phyloP scores from a whole-genome alignment of 768 basidiomycete species.

The Tephrocybe sp. region DNA sequence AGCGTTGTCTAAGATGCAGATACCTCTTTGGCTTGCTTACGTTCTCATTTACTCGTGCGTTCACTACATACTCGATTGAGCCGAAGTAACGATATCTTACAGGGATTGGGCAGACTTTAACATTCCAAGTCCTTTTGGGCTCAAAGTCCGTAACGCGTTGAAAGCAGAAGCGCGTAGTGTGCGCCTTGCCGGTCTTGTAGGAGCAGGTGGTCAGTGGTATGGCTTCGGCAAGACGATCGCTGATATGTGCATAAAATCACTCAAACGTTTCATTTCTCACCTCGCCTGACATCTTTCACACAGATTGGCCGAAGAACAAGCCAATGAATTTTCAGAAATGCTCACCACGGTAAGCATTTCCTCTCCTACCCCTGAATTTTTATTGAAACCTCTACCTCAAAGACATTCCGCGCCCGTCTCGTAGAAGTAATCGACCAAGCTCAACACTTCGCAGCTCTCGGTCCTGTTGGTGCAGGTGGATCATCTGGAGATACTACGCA shows the following conservation, averaged over 20 bases:
- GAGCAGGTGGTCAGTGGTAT: slow-evolving; percentile 89
- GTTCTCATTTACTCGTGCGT: slow-evolving; percentile 75
- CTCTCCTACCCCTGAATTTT: not conserved
- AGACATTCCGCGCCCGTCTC: slow-evolving; percentile 78
- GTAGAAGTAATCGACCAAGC: slow-evolving; percentile 85
- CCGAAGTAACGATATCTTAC: slow-evolving; percentile 6
- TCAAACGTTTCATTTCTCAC: not conserved
- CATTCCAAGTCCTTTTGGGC: slow-evolving; percentile 74
- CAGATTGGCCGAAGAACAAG: slow-evolving; percentile 77
- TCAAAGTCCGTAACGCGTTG: slow-evolving; percentile 79
- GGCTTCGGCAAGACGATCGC: slow-evolving; percentile 85
- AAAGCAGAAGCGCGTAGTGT: slow-evolving; percentile 89
- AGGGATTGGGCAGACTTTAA: slow-evolving; percentile 91
- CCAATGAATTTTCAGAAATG: slow-evolving; percentile 66
- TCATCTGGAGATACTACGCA: slow-evolving; percentile 59
- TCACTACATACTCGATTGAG: not conserved
- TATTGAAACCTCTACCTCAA: not conserved
- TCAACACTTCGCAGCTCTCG: slow-evolving; percentile 79
- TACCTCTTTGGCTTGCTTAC: slow-evolving; percentile 92
- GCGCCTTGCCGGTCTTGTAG: slow-evolving; percentile 77
- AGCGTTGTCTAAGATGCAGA: slow-evolving; percentile 67
- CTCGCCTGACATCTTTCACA: not conserved
- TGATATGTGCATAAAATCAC: slow-evolving; percentile 54
- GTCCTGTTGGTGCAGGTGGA: slow-evolving; percentile 52
- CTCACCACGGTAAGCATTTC: slow-evolving; percentile 55